A percentile compares a stretch with the other conserved stretches of the same genome.
Evolutionary conservation across 352 stramenopile genomes (phyloP).

Genomic region (Phytopythium aichiense): DNA sequence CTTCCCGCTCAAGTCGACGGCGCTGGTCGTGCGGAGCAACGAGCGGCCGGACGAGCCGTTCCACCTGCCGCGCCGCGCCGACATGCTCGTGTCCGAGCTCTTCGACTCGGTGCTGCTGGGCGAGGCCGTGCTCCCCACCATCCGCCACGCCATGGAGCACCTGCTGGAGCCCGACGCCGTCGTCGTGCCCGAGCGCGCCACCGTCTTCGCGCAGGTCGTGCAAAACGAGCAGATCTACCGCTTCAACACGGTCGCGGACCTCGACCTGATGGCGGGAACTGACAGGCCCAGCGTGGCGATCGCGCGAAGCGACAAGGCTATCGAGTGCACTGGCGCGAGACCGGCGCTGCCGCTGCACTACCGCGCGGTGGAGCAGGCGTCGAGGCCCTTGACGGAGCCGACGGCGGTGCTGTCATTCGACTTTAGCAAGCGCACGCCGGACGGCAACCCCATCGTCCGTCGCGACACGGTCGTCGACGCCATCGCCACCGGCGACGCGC

Average conservation of each 20-base stretch:
- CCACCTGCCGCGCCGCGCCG: constrained; percentile 62
- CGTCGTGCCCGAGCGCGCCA: constrained; percentile 66
- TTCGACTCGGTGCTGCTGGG: constrained; percentile 90
- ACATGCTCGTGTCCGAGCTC: constrained; percentile 92
- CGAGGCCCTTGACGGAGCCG: constrained; percentile 36
- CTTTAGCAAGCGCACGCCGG: constrained; percentile 38
- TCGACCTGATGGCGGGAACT: constrained; percentile 8
- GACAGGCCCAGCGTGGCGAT: constrained; percentile 21
- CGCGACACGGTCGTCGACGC: constrained; percentile 38
- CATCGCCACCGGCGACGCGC: constrained; percentile 26
- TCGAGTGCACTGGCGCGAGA: constrained; percentile 54
- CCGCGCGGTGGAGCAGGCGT: constrained; percentile 28
- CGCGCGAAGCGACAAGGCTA: constrained; percentile 50
- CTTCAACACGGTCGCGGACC: constrained; percentile 45
- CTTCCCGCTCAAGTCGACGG: constrained; percentile 68
- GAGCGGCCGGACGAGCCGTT: constrained; percentile 12
- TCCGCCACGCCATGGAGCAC: constrained; percentile 71
- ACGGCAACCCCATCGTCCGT: constrained; percentile 12
- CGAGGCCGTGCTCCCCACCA: constrained; percentile 83
- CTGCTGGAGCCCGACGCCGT: constrained; percentile 50
- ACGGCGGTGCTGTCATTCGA: constrained; percentile 57
- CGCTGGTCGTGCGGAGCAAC: constrained; percentile 35
- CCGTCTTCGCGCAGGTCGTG: constrained; percentile 67
- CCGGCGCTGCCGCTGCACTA: constrained; percentile 69
- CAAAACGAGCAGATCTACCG: constrained; percentile 62